Evolutionary conservation across 2,329 filamentous ascomycete species (phyloP).

Genomic region (Fusarium globosum): DNA sequence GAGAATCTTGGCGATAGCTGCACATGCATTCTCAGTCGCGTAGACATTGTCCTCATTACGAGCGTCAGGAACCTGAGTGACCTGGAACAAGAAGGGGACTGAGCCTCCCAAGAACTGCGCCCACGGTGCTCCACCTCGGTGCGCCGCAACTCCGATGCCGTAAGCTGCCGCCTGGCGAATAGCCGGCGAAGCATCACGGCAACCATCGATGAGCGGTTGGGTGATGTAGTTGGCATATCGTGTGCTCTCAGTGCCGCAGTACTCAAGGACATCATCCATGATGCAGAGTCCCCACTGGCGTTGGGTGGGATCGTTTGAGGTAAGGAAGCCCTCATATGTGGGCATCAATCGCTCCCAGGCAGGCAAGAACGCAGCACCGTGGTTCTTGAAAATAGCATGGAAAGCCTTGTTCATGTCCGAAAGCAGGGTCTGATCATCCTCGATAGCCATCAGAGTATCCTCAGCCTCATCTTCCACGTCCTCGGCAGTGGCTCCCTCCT

Average conservation of each 20-base stretch:
- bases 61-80: slow-evolving; percentile 82
- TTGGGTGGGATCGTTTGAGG: slow-evolving; percentile 85
- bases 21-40: slow-evolving; percentile 96
- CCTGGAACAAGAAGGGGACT: slow-evolving; percentile 85
- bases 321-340: slow-evolving; percentile 88
- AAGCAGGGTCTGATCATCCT: slow-evolving; percentile 95
- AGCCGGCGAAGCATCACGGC: slow-evolving; percentile 85
- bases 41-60: slow-evolving; percentile 94
- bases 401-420: slow-evolving; percentile 99
- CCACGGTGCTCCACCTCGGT: slow-evolving; percentile 89
- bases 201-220: slow-evolving; percentile 85
- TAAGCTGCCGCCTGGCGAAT: slow-evolving; percentile 97
- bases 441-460: slow-evolving; percentile 88
- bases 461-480: slow-evolving; percentile 92
- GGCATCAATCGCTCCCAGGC: slow-evolving; percentile 87
- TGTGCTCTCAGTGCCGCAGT: slow-evolving; percentile 90
- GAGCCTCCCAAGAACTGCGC: slow-evolving; percentile 85
- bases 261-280: slow-evolving; percentile 97
- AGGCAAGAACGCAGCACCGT: slow-evolving; percentile 84
- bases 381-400: slow-evolving; percentile 98
- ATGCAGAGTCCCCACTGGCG: slow-evolving; percentile 99
- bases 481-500: slow-evolving; percentile 76
- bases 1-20: slow-evolving; percentile 95
- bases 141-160: slow-evolving; percentile 93
- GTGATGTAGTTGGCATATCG: slow-evolving; percentile 88